A percentile compares a stretch with the other conserved stretches of the same genome.
Evolutionary conservation across 2,329 filamentous ascomycete species (phyloP).

Genomic region (Penicillium sp.): DNA sequence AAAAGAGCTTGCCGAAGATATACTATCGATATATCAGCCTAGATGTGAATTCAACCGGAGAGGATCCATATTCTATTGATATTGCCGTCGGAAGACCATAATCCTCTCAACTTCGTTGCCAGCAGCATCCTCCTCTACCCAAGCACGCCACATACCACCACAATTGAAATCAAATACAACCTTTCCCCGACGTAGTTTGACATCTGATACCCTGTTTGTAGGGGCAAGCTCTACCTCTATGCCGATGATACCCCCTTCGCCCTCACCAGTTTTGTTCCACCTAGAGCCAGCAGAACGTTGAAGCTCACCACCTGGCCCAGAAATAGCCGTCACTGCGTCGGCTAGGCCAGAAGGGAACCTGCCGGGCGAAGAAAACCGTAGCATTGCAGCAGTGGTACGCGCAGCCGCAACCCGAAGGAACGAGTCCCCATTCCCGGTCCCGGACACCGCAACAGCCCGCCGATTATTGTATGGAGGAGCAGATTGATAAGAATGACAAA

Average conservation of each 20-base stretch:
- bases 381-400: conserved; percentile 64
- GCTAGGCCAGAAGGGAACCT: conserved; percentile 40
- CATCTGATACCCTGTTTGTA: conserved; percentile 37
- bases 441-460: conserved; percentile 55
- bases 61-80: conserved; percentile 9
- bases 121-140: conserved; percentile 41
- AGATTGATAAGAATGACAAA: not conserved
- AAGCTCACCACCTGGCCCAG: conserved; percentile 64
- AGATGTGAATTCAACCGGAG: too few species aligned
- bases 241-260: conserved; percentile 77
- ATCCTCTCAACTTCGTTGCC: conserved; percentile 31
- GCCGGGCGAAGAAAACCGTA: conserved; percentile 49
- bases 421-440: conserved; percentile 81
- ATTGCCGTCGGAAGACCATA: conserved; percentile 40
- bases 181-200: conserved; percentile 32
- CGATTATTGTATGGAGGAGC: conserved; percentile 1
- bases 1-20: not conserved
- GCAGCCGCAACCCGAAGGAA: conserved; percentile 66
- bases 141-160: conserved; percentile 78
- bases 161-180: conserved; percentile 75
- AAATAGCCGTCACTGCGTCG: conserved; percentile 54
- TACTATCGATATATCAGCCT: not conserved
- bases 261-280: conserved; percentile 67
- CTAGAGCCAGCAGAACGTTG: conserved; percentile 64
- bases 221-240: conserved; percentile 50